Base-by-base conservation (phyloP, 257 asterid species). In the Scutellaria galericulata region DNA sequence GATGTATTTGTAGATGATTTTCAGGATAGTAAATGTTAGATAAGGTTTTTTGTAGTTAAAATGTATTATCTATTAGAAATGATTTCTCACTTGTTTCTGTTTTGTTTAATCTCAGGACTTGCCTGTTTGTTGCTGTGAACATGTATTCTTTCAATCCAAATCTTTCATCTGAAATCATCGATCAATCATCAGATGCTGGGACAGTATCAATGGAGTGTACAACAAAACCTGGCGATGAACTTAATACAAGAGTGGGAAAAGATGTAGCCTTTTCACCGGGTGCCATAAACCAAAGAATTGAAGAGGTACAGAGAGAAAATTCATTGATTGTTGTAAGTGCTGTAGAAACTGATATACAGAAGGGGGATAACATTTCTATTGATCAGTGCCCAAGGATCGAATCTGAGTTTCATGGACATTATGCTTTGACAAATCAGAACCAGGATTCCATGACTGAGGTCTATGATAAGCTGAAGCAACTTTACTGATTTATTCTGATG, bases 41-140 rank as follows among this genome's bases (percentile, higher is more conserved):
- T 47, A 62, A 51, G 40, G 57, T 61, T 42, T 58, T 15, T 54
- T 50, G 37, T 7, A 12, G 47, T 44, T 7, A 44, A 7, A 9
- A 44, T 44, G 8, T 35, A 3, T 70, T 48, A 53, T 64, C 20
- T 9, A 54, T 60, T 66, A 14, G 41, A 63, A 65, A 41, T 72
- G 53, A 35, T 6, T 9, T 62, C 52, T 39, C 14, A n/a, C 56
- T 46, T 75, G 66, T 46, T 24, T 59, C 70, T 71, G 44, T 31
- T 57, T 2, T 48, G 71, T 78, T 75, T 77, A 53, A 48, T 81
- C 53, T 50, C 85, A 86, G 95, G 91, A 76, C 4, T 89, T 86
- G 9, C 84, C 88, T 9, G 58, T 88, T 74, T 88, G 76, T 70
- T 78, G 82, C 75, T 85, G 76, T 76, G 61, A 74, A 76, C 66